These are phyloP conservation scores for Lentinula guzmanii DNA, from an alignment of 768 basidiomycete species.

Conservation along the genomic window DNA sequence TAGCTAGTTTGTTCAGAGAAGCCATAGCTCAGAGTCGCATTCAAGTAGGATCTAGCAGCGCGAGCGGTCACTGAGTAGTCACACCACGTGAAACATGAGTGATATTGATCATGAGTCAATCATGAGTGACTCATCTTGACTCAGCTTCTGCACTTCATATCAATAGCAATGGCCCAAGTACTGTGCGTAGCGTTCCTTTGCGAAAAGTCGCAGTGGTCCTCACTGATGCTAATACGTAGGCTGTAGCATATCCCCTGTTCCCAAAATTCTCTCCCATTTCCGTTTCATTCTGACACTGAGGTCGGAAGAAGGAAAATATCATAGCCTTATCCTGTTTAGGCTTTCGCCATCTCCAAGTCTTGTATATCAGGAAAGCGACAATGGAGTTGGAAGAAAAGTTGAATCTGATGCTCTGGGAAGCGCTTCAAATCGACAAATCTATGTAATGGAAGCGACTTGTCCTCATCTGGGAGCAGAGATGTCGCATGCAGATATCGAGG, in stretches of 20 bases:
- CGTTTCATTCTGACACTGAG: slow-evolving; percentile 56
- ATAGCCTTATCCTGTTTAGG: slow-evolving; percentile 61
- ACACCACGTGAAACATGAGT: slow-evolving; percentile 2
- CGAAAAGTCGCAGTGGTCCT: background rate
- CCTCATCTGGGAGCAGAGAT: slow-evolving; percentile 79
- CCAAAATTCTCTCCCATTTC: slow-evolving; percentile 42
- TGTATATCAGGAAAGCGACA: slow-evolving; percentile 1
- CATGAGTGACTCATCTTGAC: too few species aligned
- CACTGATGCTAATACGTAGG: background rate
- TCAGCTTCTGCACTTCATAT: too few species aligned
- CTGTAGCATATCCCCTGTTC: background rate
- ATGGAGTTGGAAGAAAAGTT: slow-evolving; percentile 16
- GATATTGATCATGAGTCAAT: background rate
- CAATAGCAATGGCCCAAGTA: background rate
- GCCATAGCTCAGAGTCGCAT: slow-evolving; percentile 45
- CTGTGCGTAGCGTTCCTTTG: background rate
- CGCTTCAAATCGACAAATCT: slow-evolving; percentile 37
- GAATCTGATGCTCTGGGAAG: slow-evolving; percentile 4
- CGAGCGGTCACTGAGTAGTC: background rate
- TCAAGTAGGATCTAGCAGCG: background rate
- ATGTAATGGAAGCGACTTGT: slow-evolving; percentile 77
- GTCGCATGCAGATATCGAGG: slow-evolving; percentile 77
- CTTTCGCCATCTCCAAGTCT: slow-evolving; percentile 30
- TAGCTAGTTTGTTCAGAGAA: slow-evolving; percentile 85
- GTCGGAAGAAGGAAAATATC: slow-evolving; percentile 52